These are phyloP conservation scores for Acacia concinna DNA, from an alignment of 331 rosid species.

Conservation along the genomic window DNA sequence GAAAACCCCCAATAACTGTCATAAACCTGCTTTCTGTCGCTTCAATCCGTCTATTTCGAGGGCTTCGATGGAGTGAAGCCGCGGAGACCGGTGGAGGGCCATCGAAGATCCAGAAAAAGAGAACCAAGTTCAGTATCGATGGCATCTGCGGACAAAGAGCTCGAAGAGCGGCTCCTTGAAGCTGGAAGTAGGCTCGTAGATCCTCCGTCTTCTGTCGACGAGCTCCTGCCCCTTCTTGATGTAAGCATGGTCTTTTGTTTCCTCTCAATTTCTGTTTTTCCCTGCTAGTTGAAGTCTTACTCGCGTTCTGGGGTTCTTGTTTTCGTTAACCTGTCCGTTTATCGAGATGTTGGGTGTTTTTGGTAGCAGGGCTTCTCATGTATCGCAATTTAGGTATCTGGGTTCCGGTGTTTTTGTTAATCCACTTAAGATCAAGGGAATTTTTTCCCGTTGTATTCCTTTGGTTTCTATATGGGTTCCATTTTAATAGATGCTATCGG, in stretches of 20 bases:
- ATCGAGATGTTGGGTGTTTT: not conserved
- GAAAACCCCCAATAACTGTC: constrained; percentile 16
- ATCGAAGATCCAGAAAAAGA: constrained; percentile 48
- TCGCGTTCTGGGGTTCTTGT: not conserved
- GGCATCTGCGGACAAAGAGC: constrained; percentile 70
- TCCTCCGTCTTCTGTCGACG: constrained; percentile 61
- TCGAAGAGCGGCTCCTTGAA: constrained; percentile 62
- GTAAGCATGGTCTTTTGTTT: constrained; percentile 39
- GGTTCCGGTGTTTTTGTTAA: constrained; percentile 14
- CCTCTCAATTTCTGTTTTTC: not conserved
- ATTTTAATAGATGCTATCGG: not conserved
- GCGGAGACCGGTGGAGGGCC: constrained; percentile 22
- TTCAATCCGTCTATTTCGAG: constrained; percentile 38
- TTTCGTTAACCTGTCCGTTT: not conserved
- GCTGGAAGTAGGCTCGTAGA: constrained; percentile 69
- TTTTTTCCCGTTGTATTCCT: not conserved
- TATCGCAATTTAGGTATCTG: not conserved
- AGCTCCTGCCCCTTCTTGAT: constrained; percentile 71
- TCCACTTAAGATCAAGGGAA: not conserved
- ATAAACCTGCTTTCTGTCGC: not conserved
- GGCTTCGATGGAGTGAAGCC: constrained; percentile 55
- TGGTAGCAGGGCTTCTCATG: not conserved
- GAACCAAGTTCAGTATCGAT: constrained; percentile 32
- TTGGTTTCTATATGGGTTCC: not conserved
- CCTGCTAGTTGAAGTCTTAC: not conserved